Percentiles rank a stretch among this genome's conserved stretches.
Evolutionary conservation across 352 stramenopile genomes (phyloP).

Genomic region (Phytophthora constricta): DNA sequence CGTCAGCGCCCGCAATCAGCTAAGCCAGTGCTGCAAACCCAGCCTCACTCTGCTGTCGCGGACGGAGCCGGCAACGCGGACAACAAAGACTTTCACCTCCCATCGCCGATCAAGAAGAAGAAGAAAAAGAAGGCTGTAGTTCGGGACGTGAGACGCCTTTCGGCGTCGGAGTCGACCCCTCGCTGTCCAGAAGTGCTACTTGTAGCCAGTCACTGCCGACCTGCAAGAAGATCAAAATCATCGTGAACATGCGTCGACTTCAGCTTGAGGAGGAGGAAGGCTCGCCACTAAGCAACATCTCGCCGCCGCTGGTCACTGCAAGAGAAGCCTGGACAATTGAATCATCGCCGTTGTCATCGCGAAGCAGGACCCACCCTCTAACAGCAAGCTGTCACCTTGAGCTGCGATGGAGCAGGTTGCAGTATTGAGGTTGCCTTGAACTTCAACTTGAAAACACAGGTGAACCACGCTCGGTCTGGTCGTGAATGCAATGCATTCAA

Average conservation of each 20-base stretch:
- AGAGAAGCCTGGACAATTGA: constrained; percentile 17
- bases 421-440: too few species aligned
- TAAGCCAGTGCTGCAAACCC: constrained; percentile 47
- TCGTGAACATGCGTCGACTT: constrained; percentile 53
- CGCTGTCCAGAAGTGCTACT: constrained; percentile 9
- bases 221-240: constrained; percentile 44
- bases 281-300: not conserved
- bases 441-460: too few species aligned
- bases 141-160: constrained; percentile 13
- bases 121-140: constrained; percentile 19
- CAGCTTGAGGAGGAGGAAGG: constrained; percentile 21
- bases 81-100: constrained; percentile 24
- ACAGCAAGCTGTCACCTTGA: not conserved
- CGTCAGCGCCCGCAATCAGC: constrained; percentile 53
- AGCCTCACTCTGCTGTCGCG: constrained; percentile 6
- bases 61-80: constrained; percentile 37
- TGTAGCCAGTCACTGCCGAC: constrained; percentile 4
- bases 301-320: constrained; percentile 2
- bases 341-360: not conserved
- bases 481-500: too few species aligned
- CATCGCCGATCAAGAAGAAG: constrained; percentile 15
- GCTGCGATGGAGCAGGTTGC: too few species aligned
- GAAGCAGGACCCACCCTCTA: not conserved
- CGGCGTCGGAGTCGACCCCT: constrained; percentile 20
- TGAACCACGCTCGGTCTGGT: too few species aligned